These are phyloP conservation scores for Arthrobotrys iridis DNA, from an alignment of 2,329 filamentous ascomycete species.

Conservation along the genomic window DNA sequence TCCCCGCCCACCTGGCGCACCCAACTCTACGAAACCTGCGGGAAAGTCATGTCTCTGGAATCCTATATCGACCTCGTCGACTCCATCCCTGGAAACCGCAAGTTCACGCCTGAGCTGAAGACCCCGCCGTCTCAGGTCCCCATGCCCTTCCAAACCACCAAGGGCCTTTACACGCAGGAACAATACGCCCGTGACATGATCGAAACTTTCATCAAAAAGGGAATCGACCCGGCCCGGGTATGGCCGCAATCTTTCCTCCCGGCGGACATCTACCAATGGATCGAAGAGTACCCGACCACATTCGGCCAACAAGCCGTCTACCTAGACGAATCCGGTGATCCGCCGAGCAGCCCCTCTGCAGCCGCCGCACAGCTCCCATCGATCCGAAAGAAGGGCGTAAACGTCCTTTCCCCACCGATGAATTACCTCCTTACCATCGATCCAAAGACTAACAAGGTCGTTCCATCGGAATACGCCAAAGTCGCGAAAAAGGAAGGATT, in stretches of 20 bases:
- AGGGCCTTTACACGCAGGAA: slow-evolving; percentile 71
- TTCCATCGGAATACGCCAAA: slow-evolving; percentile 72
- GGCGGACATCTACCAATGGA: slow-evolving; percentile 74
- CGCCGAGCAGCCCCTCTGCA: slow-evolving; percentile 65
- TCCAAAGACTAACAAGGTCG: slow-evolving; percentile 66
- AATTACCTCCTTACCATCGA: slow-evolving; percentile 69
- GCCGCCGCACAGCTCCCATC: slow-evolving; percentile 69
- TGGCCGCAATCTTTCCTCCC: slow-evolving; percentile 75
- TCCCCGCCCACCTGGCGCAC: slow-evolving; percentile 72
- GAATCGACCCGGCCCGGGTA: slow-evolving; percentile 68
- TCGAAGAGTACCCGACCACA: slow-evolving; percentile 68
- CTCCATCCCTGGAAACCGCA: slow-evolving; percentile 66
- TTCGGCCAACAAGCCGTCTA: slow-evolving; percentile 72
- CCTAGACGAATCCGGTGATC: slow-evolving; percentile 72
- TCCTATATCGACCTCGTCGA: slow-evolving; percentile 72
- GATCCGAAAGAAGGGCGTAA: slow-evolving; percentile 70
- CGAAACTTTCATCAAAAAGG: slow-evolving; percentile 68
- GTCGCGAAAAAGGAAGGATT: slow-evolving; percentile 71
- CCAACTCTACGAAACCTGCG: slow-evolving; percentile 73
- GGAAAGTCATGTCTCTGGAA: slow-evolving; percentile 70
- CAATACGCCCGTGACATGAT: slow-evolving; percentile 73
- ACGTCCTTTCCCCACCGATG: slow-evolving; percentile 72
- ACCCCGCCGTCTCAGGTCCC: slow-evolving; percentile 68
- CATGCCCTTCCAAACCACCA: slow-evolving; percentile 71
- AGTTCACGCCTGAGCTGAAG: slow-evolving; percentile 76